Base-by-base conservation (phyloP, 176 grass and related monocot genomes). In the Cenchrus americanus region DNA sequence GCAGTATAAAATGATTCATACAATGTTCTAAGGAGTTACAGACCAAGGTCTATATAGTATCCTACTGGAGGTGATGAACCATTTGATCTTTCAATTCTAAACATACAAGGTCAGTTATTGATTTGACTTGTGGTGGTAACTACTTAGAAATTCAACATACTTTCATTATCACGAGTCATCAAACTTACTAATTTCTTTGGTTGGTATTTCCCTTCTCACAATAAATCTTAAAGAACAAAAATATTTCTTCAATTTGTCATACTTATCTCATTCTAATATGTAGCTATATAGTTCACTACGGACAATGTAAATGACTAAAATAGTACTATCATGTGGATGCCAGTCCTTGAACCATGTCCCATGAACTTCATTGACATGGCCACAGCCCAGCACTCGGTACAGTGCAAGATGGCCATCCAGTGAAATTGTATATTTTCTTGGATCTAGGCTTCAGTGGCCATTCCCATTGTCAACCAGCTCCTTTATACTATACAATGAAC, bases 221-320 rank as follows among this genome's bases (percentile, higher is more conserved):
- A 27, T 59, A 68, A 68, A 68, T 34, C 40, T 58, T 75, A 63
- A 72, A 73, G 22, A 66, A 64, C 26, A 50, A n/a, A 50, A 42
- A 32, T 62, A 34, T 80, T 69, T 68, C 80, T 87, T 62, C 34
- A 77, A 83, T 62, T 44, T 19, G 50, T 51, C 63, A 74, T 65
- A 51, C 5, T 70, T 49, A 40, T 79, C 71, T 50, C 11, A 57
- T 57, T 62, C 27, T 78, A 65, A 64, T 66, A 64, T 58, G 32
- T 19, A 65, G 57, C n/a, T n/a, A 12, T 55, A 64, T 73, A 57
- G 60, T 73, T 50, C 55, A 86, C 41, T 43, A 51, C 9, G 0
- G 53, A 37, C 58, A 74, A 53, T 62, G 27, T 64, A 73, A 50
- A 46, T 14, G 24, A 58, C 24, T 41, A 52, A 68, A 68, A 68